phyloP scores from a whole-genome alignment of 768 basidiomycete genomes.

The Mycena metata region DNA sequence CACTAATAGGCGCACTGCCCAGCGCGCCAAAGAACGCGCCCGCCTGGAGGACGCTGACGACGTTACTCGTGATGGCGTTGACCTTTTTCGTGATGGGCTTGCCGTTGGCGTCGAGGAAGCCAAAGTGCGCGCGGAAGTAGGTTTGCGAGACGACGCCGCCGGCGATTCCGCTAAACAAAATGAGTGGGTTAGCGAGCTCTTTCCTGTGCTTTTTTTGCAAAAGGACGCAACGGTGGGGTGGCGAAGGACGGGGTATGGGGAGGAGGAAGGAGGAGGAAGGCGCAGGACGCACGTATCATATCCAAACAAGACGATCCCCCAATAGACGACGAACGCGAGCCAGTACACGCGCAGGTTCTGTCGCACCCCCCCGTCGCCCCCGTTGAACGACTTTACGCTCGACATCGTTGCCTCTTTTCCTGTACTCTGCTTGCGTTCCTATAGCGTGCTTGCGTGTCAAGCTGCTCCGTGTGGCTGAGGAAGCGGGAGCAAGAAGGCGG shows the following conservation, averaged over 20 bases:
- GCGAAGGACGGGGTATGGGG: neutral
- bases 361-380: no score
- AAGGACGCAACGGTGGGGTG: no score
- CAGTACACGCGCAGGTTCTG: conserved; percentile 43
- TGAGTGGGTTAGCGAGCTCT: no score
- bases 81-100: conserved; percentile 48
- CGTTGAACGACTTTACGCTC: no score
- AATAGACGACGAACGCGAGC: conserved; percentile 81
- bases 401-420: no score
- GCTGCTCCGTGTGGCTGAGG: no score
- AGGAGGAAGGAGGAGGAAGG: neutral
- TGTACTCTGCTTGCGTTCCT: no score
- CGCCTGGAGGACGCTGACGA: conserved; percentile 91
- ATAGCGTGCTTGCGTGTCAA: no score
- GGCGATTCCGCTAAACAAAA: conserved; percentile 54
- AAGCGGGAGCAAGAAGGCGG: no score
- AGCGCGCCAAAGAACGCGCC: conserved; percentile 93
- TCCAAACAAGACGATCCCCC: conserved; percentile 49
- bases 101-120: conserved; percentile 63
- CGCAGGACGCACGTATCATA: conserved; percentile 73
- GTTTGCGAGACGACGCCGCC: conserved; percentile 78
- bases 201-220: neutral
- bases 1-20: conserved; percentile 75
- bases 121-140: conserved; percentile 76
- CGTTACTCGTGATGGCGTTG: conserved; percentile 61